Percentiles rank a stretch among this genome's conserved stretches.
Evolutionary conservation across 345 rosid species (phyloP).

Genomic region (Brassica cretica): DNA sequence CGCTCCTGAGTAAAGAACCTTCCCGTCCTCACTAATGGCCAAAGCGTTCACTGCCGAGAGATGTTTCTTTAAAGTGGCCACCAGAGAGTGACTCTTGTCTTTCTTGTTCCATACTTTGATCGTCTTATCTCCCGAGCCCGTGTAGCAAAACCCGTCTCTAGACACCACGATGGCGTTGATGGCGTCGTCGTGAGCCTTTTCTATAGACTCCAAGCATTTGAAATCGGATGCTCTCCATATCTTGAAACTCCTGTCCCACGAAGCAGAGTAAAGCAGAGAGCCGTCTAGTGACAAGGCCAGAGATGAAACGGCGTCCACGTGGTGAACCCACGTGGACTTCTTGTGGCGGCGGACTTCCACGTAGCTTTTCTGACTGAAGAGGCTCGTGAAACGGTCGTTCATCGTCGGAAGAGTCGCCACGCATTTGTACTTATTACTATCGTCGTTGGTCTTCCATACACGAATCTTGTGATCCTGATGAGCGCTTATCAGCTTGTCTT

Average conservation of each 20-base stretch:
- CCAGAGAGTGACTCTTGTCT: slow-evolving; percentile 44
- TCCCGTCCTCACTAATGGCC: slow-evolving; percentile 60
- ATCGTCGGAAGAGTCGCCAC: slow-evolving; percentile 63
- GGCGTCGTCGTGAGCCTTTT: slow-evolving; percentile 71
- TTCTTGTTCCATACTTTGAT: slow-evolving; percentile 62
- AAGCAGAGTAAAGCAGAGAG: slow-evolving; percentile 65
- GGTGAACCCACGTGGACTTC: slow-evolving; percentile 75
- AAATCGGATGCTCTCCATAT: slow-evolving; percentile 65
- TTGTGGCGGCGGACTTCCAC: slow-evolving; percentile 70
- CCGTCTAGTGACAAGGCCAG: slow-evolving; percentile 45
- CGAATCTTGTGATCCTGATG: slow-evolving; percentile 83
- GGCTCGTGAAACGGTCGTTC: slow-evolving; percentile 51
- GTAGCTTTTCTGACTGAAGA: slow-evolving; percentile 54
- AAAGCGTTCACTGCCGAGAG: slow-evolving; percentile 69
- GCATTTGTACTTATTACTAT: slow-evolving; percentile 38
- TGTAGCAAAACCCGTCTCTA: slow-evolving; percentile 57
- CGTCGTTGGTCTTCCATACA: slow-evolving; percentile 62
- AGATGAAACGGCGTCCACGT: slow-evolving; percentile 69
- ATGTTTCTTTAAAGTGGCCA: slow-evolving; percentile 58
- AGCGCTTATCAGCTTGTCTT: slow-evolving; percentile 57
- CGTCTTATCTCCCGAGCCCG: slow-evolving; percentile 75
- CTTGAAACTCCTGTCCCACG: slow-evolving; percentile 79
- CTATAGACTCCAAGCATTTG: slow-evolving; percentile 63
- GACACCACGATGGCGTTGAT: slow-evolving; percentile 59
- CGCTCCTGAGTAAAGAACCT: slow-evolving; percentile 71